phyloP scores from a whole-genome alignment of 306 rosid genomes.

The Fragaria nilgerrensis region DNA sequence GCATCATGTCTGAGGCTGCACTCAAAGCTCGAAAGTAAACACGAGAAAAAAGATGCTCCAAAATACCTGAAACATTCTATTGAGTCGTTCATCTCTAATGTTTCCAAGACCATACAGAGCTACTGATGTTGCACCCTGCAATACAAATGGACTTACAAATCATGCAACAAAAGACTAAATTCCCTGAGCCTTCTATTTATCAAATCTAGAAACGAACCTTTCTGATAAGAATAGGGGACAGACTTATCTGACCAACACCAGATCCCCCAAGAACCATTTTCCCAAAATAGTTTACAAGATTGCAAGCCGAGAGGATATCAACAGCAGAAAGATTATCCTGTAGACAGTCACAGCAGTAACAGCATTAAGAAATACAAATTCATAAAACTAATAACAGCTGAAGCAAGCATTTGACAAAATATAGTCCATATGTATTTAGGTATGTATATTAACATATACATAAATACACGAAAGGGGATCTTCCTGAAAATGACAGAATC shows the following conservation, averaged over 20 bases:
- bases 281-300: constrained; percentile 96
- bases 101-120: constrained; percentile 97
- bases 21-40: constrained; percentile 20
- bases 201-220: constrained; percentile 58
- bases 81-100: constrained; percentile 95
- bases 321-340: constrained; percentile 99
- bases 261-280: constrained; percentile 96
- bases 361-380: constrained; percentile 21
- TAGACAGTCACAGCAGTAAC: constrained; percentile 33
- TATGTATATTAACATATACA: not conserved
- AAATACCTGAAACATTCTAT: constrained; percentile 97
- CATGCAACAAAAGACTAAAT: constrained; percentile 17
- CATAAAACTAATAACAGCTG: constrained; percentile 21
- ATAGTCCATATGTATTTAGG: too few relatives aligned
- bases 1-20: constrained; percentile 13
- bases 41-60: constrained; percentile 20
- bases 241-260: constrained; percentile 93
- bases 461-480: not conserved
- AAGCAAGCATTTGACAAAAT: constrained; percentile 13
- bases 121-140: constrained; percentile 89
- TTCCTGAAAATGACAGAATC: not conserved
- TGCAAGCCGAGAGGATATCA: constrained; percentile 96
- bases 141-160: constrained; percentile 23
- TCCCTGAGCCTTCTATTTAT: constrained; percentile 14
- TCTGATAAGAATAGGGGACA: constrained; percentile 86